Base-by-base conservation (phyloP, 2,329 filamentous ascomycete genomes). In the Aspergillus nomiae region DNA sequence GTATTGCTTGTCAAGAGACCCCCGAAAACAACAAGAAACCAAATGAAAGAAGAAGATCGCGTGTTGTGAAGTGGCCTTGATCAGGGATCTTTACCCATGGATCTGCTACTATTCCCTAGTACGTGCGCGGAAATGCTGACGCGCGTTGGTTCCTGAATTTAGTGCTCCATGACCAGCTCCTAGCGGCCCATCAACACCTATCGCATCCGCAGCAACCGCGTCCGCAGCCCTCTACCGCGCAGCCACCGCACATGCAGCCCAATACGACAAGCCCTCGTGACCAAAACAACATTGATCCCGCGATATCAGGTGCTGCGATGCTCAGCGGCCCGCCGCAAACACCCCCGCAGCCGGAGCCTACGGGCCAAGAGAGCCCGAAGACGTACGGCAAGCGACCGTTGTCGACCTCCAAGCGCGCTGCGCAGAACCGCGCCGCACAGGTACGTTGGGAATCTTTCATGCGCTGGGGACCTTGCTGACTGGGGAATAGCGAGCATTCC, bases 361-460 rank as follows among this genome's bases (percentile, higher is more conserved):
- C 71, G 5, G 70, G 66, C 19, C 72, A 74, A 64, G 81, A 91
- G 66, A 86, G 89, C 66, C 85, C 89, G 58, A 94, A 95, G 79
- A 89, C 89, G 14, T 82, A 81, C 63, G 83, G 83, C 60, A 96
- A 97, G 79, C 87, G 95, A 59, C 94, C 97, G 80, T 82, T 99
- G 64, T 97, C 94, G 30, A 95, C 94, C 51, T 97, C 93, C 43
- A 99, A 98, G 82, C 90, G 95, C 69, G 95, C 95, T 32, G 95
- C 95, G 11, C 95, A 99, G 77, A 99, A 99, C 75, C 86, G 95
- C 76, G 95, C 94, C 71, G 95, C 95, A 59, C 95, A 99, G 89
- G 95, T 97, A 86, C 74, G 89, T 68, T 57, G 58, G 57, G 38
- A 19, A 21, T 30, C 10, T 26, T 19, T 3, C 10, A 28, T 54